Evolutionary conservation across 495 filamentous ascomycete species (phyloP), one percentile per base, ranked within the genome.

Genomic region (Jackrogersella minutella): DNA sequence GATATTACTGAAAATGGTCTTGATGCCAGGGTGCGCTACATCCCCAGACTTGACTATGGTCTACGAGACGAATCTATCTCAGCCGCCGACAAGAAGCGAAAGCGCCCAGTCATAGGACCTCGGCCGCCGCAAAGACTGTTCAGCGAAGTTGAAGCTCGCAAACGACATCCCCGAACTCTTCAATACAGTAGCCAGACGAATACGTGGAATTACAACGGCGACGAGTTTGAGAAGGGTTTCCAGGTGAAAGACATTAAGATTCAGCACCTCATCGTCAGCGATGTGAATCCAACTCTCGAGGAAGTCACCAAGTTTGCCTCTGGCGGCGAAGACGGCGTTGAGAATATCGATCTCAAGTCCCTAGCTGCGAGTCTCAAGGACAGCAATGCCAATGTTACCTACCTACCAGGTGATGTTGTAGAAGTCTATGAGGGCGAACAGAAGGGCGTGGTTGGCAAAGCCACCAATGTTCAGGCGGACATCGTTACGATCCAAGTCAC

Each of bases 371-470:
- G 91, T 50, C 78, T 96, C 55, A 97, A 93, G 71, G 90, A 90
- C 44, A 87, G 85, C 31, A 88, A 87, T 19, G 86, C 88, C 9
- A 89, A 88, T 58, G 88, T 92, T 22, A 87, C 90, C 3, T 99
- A 96, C 68, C 86, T 93, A 1, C 91, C 93, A 0, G 96, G 96
- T 21, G 96, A 99, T 70, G 86, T 91, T 3, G 93, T 99, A 9
- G 96, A 98, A 74, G 91, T 99, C 41, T 98, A 92, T 71, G 88
- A 96, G 62, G 96, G 96, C 58, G 96, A 99, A 77, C 96, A 99
- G 74, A 91, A 91, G 63, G 96, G 96, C 44, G 87, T 97, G 16
- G 78, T 89, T 33, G 96, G 96, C 66, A 91, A 88, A 69, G 93
- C 91, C 1, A 87, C 90, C 26, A 90, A 92, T 24, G 94, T 97